Percentiles rank a stretch among this genome's conserved stretches.
These are phyloP conservation scores for Trichoderma sp. DNA, from an alignment of 2,329 filamentous ascomycete species.

Conservation along the genomic window DNA sequence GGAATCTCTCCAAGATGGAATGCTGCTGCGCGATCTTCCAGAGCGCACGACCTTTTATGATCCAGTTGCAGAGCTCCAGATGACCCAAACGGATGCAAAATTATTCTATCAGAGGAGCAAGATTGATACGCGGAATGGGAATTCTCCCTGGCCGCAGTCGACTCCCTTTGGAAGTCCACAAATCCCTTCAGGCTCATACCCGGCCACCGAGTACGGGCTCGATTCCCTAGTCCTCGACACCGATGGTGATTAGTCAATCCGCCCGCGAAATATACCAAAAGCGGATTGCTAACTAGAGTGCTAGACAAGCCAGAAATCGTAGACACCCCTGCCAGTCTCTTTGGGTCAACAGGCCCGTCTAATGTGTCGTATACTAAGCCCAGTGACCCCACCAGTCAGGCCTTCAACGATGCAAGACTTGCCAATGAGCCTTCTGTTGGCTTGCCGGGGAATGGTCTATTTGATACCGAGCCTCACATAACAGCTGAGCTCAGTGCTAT, in stretches of 20 bases:
- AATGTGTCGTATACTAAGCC: not conserved
- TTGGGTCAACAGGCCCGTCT: conserved; percentile 5
- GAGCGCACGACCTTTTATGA: conserved; percentile 87
- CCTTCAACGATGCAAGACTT: conserved; percentile 20
- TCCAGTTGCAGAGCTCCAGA: conserved; percentile 87
- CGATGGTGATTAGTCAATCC: conserved; percentile 31
- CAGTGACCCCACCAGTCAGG: conserved; percentile 45
- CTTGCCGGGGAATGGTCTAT: conserved; percentile 65
- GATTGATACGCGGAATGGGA: conserved; percentile 52
- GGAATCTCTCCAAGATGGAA: conserved; percentile 51
- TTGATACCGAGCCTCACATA: conserved; percentile 74
- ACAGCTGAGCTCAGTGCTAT: conserved; percentile 82
- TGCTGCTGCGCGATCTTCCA: conserved; percentile 62
- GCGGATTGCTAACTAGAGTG: conserved; percentile 16
- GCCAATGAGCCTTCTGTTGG: conserved; percentile 55
- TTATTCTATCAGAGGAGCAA: conserved; percentile 93
- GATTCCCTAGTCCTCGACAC: conserved; percentile 40
- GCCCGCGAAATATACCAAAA: not conserved
- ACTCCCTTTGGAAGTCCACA: conserved; percentile 52
- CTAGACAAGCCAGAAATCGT: conserved; percentile 26
- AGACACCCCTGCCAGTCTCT: conserved; percentile 9
- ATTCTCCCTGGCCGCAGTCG: conserved; percentile 43
- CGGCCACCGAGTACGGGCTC: conserved; percentile 41
- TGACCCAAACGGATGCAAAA: conserved; percentile 93
- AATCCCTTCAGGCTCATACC: conserved; percentile 41